phyloP scores from a whole-genome alignment of 257 asterid species.

The Marsdenia floribunda region DNA sequence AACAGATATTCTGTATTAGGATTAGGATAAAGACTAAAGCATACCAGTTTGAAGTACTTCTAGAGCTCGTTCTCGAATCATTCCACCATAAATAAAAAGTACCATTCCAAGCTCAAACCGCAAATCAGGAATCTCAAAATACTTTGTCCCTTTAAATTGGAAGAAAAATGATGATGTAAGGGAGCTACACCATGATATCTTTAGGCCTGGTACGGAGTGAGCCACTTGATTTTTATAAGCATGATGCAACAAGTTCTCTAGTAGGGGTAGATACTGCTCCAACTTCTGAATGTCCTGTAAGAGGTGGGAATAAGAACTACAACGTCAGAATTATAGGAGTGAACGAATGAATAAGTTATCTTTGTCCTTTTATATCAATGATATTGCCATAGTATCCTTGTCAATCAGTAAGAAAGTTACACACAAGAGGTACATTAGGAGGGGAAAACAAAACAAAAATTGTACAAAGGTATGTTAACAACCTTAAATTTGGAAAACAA shows the following conservation, averaged over 20 bases:
- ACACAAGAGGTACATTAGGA: neutral
- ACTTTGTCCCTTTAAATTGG: constrained; percentile 29
- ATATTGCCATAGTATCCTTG: neutral
- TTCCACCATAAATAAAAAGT: constrained; percentile 47
- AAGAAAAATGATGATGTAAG: constrained; percentile 37
- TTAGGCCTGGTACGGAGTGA: constrained; percentile 36
- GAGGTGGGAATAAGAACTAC: constrained; percentile 8
- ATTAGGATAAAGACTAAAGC: neutral
- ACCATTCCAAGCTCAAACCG: constrained; percentile 51
- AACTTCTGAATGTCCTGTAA: constrained; percentile 58
- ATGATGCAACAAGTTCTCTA: constrained; percentile 46
- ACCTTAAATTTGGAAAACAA: neutral
- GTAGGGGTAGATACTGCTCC: constrained; percentile 56
- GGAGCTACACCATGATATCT: constrained; percentile 57
- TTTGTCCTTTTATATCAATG: neutral
- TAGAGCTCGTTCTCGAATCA: constrained; percentile 46
- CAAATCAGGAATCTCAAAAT: constrained; percentile 38
- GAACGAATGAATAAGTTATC: neutral
- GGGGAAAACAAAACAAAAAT: neutral
- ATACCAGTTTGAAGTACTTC: constrained; percentile 50
- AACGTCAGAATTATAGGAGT: neutral
- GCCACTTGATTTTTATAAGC: constrained; percentile 12
- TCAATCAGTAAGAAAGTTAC: neutral
- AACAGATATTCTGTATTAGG: neutral
- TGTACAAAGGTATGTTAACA: too few species aligned